Evolutionary conservation across 2,329 filamentous ascomycete genomes (phyloP).

Genomic region (Neoarthrinium moseri): DNA sequence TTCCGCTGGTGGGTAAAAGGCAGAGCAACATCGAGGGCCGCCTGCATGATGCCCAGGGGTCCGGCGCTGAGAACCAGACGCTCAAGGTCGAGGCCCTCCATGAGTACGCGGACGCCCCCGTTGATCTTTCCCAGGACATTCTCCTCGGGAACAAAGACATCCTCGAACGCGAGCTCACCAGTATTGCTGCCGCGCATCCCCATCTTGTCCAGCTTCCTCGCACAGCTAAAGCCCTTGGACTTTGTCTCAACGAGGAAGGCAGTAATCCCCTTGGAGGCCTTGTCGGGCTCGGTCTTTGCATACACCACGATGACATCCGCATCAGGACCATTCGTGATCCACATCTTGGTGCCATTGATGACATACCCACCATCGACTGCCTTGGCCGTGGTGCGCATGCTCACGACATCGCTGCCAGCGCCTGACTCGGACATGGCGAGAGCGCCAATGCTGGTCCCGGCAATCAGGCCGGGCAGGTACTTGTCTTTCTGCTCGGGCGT

Average conservation of each 20-base stretch:
- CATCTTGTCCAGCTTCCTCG: slow-evolving; percentile 93
- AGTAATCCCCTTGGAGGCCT: slow-evolving; percentile 86
- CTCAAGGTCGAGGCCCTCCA: slow-evolving; percentile 95
- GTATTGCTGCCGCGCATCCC: slow-evolving; percentile 98
- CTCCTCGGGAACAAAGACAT: slow-evolving; percentile 82
- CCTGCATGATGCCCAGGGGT: slow-evolving; percentile 92
- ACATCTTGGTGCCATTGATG: slow-evolving; percentile 94
- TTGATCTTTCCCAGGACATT: slow-evolving; percentile 80
- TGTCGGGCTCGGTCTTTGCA: slow-evolving; percentile 83
- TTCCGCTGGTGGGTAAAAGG: slow-evolving; percentile 87
- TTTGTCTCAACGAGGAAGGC: slow-evolving; percentile 83
- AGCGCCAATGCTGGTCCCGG: slow-evolving; percentile 78
- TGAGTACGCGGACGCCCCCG: slow-evolving; percentile 83
- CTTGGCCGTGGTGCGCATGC: slow-evolving; percentile 86
- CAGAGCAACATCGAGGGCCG: slow-evolving; percentile 76
- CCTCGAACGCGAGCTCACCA: slow-evolving; percentile 87
- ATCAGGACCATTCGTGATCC: slow-evolving; percentile 98
- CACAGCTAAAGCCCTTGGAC: slow-evolving; percentile 75
- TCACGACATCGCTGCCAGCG: slow-evolving; percentile 89
- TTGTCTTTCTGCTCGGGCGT: slow-evolving; percentile 73
- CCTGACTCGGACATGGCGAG: slow-evolving; percentile 94
- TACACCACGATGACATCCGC: slow-evolving; percentile 95
- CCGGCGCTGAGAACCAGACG: slow-evolving; percentile 88
- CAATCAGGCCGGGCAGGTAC: slow-evolving; percentile 78
- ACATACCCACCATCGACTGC: slow-evolving; percentile 81